Evolutionary conservation across 805 yeast genomes (phyloP), one percentile per base, ranked within the genome.

Genomic region (Ogataea nitratoaversa): DNA sequence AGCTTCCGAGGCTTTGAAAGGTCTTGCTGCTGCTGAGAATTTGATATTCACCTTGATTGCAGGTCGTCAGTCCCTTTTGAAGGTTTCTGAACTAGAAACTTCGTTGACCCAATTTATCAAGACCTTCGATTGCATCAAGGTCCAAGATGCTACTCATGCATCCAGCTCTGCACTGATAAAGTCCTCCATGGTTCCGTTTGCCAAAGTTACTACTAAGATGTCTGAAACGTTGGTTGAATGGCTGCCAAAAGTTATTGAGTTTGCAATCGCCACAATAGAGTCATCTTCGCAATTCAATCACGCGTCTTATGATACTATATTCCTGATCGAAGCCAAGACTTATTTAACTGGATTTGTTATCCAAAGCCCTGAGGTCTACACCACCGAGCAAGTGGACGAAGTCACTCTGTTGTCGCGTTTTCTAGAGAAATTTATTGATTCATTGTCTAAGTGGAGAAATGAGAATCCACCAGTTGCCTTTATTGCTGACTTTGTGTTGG

Each of bases 11-110:
- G 74, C 85, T 23, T 84, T 79, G 45, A 82, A 81, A 48, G 95
- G 89, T 29, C 66, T 88, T 52, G 88, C 89, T 8, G 79, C 80
- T 8, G 66, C 79, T 2, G 97, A 91, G 53, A 82, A 87, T 57
- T 57, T 87, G 36, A 58, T 89, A 3, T 75, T 72, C 42, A 65
- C 76, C 2, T 60, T 89, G 46, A 66, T 84, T 14, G 69, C 75
- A 2, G 65, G 71, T 19, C 71, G 87, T 49, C 60, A 65, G 13
- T 74, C 82, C 1, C 47, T 83, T 24, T 44, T 52, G 2, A 58
- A 60, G n/a, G 55, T 69, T 33, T 48, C 49, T 25, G 39, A 47
- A 6, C 41, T 56, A 8, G 40, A 43, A 0, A 7, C 32, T 2
- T 38, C 37, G 22, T 34, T 53, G 3, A 17, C 34, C 9, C 38